Percentiles rank a stretch among this genome's conserved stretches.
phyloP scores from a whole-genome alignment of 495 filamentous ascomycete species.

The Neurospora sp. region DNA sequence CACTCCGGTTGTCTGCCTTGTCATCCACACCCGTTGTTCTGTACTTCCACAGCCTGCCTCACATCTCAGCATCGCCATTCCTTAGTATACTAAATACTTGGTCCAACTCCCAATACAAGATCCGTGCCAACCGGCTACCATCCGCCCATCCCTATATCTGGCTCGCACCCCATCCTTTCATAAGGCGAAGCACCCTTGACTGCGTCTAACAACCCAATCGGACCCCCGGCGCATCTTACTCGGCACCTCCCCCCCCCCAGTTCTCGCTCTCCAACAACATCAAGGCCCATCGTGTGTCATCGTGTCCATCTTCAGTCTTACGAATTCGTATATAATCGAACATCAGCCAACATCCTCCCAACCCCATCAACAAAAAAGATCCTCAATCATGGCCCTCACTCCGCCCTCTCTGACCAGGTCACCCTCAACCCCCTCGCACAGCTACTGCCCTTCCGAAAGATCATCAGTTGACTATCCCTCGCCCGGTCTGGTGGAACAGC shows the following conservation, averaged over 20 bases:
- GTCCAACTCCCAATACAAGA: conserved; percentile 10
- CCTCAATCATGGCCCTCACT: conserved; percentile 36
- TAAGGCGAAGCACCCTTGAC: conserved; percentile 6
- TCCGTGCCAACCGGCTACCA: conserved; percentile 5
- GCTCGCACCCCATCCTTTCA: conserved; percentile 11
- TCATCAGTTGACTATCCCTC: conserved; percentile 38
- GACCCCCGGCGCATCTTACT: conserved; percentile 15
- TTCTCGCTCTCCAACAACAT: conserved; percentile 12
- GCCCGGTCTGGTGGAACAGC: conserved; percentile 33
- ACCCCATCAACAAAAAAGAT: conserved; percentile 3
- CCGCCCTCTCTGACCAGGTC: conserved; percentile 40
- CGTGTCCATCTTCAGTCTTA: conserved; percentile 3
- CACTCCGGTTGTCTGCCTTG: conserved; percentile 21
- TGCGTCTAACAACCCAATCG: conserved; percentile 20
- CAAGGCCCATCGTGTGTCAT: conserved; percentile 6
- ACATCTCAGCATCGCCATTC: conserved; percentile 10
- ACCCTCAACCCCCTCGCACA: conserved; percentile 36
- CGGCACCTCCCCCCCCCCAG: conserved; percentile 10
- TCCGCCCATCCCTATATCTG: conserved; percentile 21
- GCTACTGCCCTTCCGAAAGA: conserved; percentile 37
- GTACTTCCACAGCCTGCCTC: conserved; percentile 17
- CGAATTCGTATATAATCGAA: conserved; percentile 14
- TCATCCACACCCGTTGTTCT: conserved; percentile 12
- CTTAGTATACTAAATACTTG: conserved; percentile 5
- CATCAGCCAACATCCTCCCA: conserved; percentile 15